Evolutionary conservation across 371 early-diverging fungal species (phyloP).

Genomic region (Zopfochytrium polystomum): DNA sequence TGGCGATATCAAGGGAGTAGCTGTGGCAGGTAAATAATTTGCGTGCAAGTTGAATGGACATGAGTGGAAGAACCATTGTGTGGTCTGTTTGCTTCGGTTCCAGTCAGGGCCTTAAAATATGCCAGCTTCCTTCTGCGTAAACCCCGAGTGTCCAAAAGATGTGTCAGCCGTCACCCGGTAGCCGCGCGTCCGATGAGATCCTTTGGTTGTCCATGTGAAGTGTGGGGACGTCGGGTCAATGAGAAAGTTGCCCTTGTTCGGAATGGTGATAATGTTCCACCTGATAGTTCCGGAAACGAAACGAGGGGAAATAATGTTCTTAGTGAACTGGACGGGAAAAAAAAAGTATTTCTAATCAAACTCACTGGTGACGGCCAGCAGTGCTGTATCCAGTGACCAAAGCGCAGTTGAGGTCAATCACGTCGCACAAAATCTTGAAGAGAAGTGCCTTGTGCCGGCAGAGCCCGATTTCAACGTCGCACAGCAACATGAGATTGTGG

Average conservation of each 20-base stretch:
- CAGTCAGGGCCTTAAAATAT: slow-evolving; percentile 12
- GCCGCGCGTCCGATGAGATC: slow-evolving; percentile 37
- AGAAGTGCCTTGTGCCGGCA: slow-evolving; percentile 49
- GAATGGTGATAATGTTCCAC: slow-evolving; percentile 47
- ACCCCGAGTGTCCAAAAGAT: slow-evolving; percentile 45
- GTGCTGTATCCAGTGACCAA: slow-evolving; percentile 47
- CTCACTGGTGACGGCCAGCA: slow-evolving; percentile 46
- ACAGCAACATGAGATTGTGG: slow-evolving; percentile 43
- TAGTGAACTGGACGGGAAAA: too few species aligned
- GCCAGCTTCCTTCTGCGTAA: slow-evolving; percentile 40
- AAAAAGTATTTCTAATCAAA: too few species aligned
- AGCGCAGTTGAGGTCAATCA: slow-evolving; percentile 40
- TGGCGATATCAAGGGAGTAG: too few species aligned
- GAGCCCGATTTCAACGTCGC: slow-evolving; percentile 39
- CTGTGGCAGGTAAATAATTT: too few species aligned
- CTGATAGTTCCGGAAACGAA: slow-evolving; percentile 6
- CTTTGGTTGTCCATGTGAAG: slow-evolving; percentile 48
- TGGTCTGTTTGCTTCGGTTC: not conserved
- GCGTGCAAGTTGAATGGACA: too few species aligned
- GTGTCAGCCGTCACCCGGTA: slow-evolving; percentile 33
- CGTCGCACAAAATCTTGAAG: slow-evolving; percentile 47
- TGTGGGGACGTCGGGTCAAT: slow-evolving; percentile 46
- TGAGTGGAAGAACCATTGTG: too few species aligned
- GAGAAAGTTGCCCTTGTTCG: slow-evolving; percentile 25
- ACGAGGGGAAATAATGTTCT: too few species aligned